phyloP scores from a whole-genome alignment of 106 monocot genomes.

The Allium sativum region DNA sequence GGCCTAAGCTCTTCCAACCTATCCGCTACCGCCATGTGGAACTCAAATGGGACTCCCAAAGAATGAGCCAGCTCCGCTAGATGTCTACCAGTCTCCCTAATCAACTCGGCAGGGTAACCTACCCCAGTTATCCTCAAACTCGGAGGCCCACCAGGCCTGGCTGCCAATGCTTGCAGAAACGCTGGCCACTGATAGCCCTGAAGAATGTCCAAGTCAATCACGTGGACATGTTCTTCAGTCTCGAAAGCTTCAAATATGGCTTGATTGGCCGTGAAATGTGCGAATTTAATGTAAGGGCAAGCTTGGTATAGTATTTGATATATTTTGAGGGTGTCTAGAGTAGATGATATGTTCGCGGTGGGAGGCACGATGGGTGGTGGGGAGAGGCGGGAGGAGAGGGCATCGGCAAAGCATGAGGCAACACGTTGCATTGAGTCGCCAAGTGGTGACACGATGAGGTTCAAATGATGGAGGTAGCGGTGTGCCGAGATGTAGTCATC shows the following conservation, averaged over 20 bases:
- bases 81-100: slow-evolving; percentile 28
- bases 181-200: slow-evolving; percentile 47
- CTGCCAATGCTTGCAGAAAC: slow-evolving; percentile 33
- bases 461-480: slow-evolving; percentile 26
- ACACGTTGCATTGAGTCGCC: slow-evolving; percentile 50
- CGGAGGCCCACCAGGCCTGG: slow-evolving; percentile 28
- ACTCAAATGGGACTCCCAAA: slow-evolving; percentile 38
- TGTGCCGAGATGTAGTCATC: slow-evolving; percentile 25
- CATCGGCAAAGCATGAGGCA: slow-evolving; percentile 29
- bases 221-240: slow-evolving; percentile 26
- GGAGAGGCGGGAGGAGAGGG: slow-evolving; percentile 23
- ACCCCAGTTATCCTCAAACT: slow-evolving; percentile 31
- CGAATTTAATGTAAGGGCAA: slow-evolving; percentile 43
- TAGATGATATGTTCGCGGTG: not conserved
- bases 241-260: slow-evolving; percentile 47
- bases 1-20: slow-evolving; percentile 23
- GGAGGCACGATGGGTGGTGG: not conserved
- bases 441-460: slow-evolving; percentile 21
- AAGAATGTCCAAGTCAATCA: slow-evolving; percentile 35
- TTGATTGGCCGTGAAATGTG: slow-evolving; percentile 51
- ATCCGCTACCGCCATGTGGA: slow-evolving; percentile 21
- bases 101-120: slow-evolving; percentile 16
- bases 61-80: slow-evolving; percentile 30
- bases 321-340: slow-evolving; percentile 20
- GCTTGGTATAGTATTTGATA: slow-evolving; percentile 44